Conservation (phyloP, 2,329 filamentous ascomycete genomes). For the Monilinia polystroma region DNA sequence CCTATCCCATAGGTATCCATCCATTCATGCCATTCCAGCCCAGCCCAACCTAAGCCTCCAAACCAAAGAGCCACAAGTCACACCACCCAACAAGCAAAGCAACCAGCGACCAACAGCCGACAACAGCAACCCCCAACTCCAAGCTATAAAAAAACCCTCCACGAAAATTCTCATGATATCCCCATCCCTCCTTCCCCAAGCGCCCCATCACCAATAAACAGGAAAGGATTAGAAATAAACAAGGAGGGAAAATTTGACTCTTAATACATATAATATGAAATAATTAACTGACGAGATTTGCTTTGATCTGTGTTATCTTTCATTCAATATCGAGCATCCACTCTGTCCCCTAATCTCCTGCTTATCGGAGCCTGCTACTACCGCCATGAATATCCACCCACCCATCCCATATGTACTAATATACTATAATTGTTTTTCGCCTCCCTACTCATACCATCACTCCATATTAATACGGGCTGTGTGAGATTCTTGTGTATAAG, state of each 20-base stretch:
- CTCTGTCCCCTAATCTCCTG: background rate
- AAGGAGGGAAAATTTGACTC: background rate
- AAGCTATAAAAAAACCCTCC: too few species aligned
- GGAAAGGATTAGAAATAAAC: background rate
- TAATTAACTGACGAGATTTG: background rate
- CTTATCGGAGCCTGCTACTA: background rate
- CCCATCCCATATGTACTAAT: conserved; percentile 16
- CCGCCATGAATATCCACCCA: conserved; percentile 1
- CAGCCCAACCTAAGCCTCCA: background rate
- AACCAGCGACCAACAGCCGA: too few species aligned
- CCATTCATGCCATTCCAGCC: background rate
- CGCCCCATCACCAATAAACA: background rate
- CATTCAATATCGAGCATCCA: conserved; percentile 6
- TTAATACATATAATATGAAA: conserved; percentile 15
- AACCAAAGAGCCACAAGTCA: too few species aligned
- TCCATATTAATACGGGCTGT: background rate
- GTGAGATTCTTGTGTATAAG: background rate
- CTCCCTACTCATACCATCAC: background rate
- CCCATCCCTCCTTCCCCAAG: too few species aligned
- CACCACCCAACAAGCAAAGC: too few species aligned
- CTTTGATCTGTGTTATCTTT: background rate
- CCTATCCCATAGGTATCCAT: background rate
- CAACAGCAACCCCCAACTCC: too few species aligned
- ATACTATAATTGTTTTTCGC: background rate
- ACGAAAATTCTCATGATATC: too few species aligned